Percentiles rank a stretch among this genome's conserved stretches.
These are phyloP conservation scores for Ceraceosorus bombacis DNA, from an alignment of 1,284 basidiomycete genomes.

Conservation along the genomic window DNA sequence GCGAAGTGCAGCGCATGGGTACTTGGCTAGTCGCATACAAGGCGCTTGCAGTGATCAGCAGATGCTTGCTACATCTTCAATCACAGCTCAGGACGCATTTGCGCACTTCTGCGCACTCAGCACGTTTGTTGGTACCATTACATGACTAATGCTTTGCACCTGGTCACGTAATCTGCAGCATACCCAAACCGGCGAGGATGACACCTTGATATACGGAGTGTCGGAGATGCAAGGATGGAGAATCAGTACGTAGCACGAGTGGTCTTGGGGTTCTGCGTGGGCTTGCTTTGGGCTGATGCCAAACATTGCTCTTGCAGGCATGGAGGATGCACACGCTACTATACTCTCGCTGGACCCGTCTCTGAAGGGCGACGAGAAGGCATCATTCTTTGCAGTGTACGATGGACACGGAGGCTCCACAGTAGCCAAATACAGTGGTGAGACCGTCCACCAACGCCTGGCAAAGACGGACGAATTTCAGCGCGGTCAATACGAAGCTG, in stretches of 20 bases:
- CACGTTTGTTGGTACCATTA: too few relatives aligned
- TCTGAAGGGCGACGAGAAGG: slow-evolving; percentile 37
- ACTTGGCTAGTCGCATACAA: too few relatives aligned
- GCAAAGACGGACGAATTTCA: slow-evolving; percentile 66
- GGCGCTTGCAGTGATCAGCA: too few relatives aligned
- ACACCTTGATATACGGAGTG: slow-evolving; percentile 69
- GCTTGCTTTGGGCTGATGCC: slow-evolving; percentile 19
- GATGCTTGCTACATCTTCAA: too few relatives aligned
- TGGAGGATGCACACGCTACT: slow-evolving; percentile 96
- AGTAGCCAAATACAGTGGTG: slow-evolving; percentile 83
- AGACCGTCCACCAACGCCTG: slow-evolving; percentile 77
- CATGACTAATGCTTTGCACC: too few relatives aligned
- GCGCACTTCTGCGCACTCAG: too few relatives aligned
- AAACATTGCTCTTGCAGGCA: slow-evolving; percentile 56
- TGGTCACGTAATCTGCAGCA: slow-evolving; percentile 52
- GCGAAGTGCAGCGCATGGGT: too few relatives aligned
- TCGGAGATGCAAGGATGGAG: slow-evolving; percentile 99
- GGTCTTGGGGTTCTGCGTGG: slow-evolving; percentile 5
- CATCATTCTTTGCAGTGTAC: slow-evolving; percentile 84
- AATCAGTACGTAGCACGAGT: slow-evolving; percentile 64
- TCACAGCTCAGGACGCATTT: too few relatives aligned
- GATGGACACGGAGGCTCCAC: slow-evolving; percentile 96
- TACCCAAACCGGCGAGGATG: slow-evolving; percentile 70
- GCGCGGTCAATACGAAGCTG: slow-evolving; percentile 63
- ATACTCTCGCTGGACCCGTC: slow-evolving; percentile 53